A percentile compares a stretch with the other conserved stretches of the same genome.
Evolutionary conservation across 352 stramenopile genomes (phyloP).

Genomic region (Pythium sp.): DNA sequence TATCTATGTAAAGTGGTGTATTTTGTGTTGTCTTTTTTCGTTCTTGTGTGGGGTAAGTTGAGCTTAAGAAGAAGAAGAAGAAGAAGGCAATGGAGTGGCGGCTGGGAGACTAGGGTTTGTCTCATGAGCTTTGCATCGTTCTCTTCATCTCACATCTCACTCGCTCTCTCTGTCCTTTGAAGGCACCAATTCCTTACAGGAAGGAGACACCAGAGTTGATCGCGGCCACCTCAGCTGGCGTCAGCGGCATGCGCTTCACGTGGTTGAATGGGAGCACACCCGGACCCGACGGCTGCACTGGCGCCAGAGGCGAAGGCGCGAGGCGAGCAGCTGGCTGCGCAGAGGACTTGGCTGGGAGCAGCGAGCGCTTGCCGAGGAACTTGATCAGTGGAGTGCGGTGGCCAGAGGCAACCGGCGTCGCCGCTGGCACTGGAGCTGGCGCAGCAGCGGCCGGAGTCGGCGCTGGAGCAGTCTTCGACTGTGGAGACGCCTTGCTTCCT

Average conservation of each 20-base stretch:
- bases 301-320: slow-evolving; percentile 17
- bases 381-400: slow-evolving; percentile 62
- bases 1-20: slow-evolving; percentile 24
- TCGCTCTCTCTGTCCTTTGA: slow-evolving; percentile 2
- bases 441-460: slow-evolving; percentile 13
- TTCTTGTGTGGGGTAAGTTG: neutral
- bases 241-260: slow-evolving; percentile 65
- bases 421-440: slow-evolving; percentile 13
- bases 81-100: neutral
- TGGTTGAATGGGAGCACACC: slow-evolving; percentile 65
- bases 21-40: slow-evolving; percentile 11
- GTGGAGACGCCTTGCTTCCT: slow-evolving; percentile 19
- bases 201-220: slow-evolving; percentile 83
- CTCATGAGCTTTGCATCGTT: neutral
- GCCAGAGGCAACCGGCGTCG: slow-evolving; percentile 16
- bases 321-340: slow-evolving; percentile 22
- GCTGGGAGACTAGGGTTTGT: neutral
- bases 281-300: slow-evolving; percentile 53
- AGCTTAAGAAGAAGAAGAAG: neutral
- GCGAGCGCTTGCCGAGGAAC: slow-evolving; percentile 70
- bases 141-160: neutral
- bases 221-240: slow-evolving; percentile 56
- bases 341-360: slow-evolving; percentile 45
- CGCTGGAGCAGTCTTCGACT: slow-evolving; percentile 15
- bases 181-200: slow-evolving; percentile 34